Evolutionary conservation across 1,284 basidiomycete species (phyloP).

Genomic region (Mycosarcoma maydis): DNA sequence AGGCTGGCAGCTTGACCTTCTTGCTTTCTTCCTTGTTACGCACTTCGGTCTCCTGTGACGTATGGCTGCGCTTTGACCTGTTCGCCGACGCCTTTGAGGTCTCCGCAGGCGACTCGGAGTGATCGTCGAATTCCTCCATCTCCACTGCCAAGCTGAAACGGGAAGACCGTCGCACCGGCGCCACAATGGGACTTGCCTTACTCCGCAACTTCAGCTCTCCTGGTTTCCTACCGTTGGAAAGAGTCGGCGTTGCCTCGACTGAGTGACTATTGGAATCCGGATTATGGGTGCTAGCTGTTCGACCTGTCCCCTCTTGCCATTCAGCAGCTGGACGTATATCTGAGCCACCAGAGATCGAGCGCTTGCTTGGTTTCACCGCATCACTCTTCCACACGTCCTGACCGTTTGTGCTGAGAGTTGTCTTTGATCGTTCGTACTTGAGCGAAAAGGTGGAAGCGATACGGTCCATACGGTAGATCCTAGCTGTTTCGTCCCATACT

Average conservation of each 20-base stretch:
- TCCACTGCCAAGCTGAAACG: slow-evolving; percentile 26
- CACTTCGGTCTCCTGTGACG: neutral
- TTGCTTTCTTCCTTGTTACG: neutral
- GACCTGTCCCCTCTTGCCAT: neutral
- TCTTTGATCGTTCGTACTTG: slow-evolving; percentile 42
- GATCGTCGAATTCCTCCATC: slow-evolving; percentile 38
- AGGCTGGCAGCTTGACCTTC: slow-evolving; percentile 2
- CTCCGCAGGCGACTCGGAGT: neutral
- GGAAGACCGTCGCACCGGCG: slow-evolving; percentile 21
- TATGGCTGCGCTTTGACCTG: neutral
- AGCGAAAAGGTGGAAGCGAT: slow-evolving; percentile 34
- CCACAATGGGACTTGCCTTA: slow-evolving; percentile 6
- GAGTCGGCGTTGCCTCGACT: neutral
- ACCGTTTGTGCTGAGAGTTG: slow-evolving; percentile 17
- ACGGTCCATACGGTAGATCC: slow-evolving; percentile 22
- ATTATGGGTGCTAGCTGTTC: neutral
- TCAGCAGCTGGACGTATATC: neutral
- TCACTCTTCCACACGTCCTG: slow-evolving; percentile 11
- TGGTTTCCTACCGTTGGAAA: neutral
- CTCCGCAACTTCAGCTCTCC: slow-evolving; percentile 14
- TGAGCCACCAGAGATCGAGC: neutral
- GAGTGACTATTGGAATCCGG: too few species aligned
- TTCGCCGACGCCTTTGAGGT: neutral
- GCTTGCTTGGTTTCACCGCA: slow-evolving; percentile 7
- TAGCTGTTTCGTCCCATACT: slow-evolving; percentile 21